A percentile compares a stretch with the other conserved stretches of the same genome.
Conservation (phyloP, 2,329 filamentous ascomycete species). For the Cadophora malorum region DNA sequence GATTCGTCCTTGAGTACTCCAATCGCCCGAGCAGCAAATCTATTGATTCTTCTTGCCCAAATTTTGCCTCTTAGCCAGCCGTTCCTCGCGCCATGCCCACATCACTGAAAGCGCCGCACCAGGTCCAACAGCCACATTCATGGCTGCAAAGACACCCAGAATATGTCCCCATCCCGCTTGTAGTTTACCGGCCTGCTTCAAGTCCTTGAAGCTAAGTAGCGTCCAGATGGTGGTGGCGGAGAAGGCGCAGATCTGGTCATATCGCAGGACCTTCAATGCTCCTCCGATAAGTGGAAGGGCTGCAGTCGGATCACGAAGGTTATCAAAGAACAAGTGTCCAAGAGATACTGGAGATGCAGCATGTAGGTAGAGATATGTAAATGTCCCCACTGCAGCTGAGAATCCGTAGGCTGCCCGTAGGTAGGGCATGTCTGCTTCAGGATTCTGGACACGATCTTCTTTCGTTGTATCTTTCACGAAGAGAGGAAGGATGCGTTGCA, state of each 20-base stretch:
- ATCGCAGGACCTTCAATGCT: constrained; percentile 32
- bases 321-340: constrained; percentile 38
- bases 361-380: constrained; percentile 33
- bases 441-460: constrained; percentile 33
- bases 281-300: constrained; percentile 22
- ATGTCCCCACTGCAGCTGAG: constrained; percentile 23
- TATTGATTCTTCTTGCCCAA: background rate
- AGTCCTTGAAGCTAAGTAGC: constrained; percentile 44
- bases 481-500: constrained; percentile 30
- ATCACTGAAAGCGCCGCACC: constrained; percentile 42
- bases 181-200: constrained; percentile 45
- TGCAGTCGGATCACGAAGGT: constrained; percentile 38
- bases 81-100: constrained; percentile 48
- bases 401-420: constrained; percentile 38
- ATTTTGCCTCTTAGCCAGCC: constrained; percentile 36
- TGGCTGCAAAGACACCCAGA: constrained; percentile 29
- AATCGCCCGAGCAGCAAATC: background rate
- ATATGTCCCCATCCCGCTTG: constrained; percentile 38
- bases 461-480: constrained; percentile 37
- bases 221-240: constrained; percentile 44
- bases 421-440: constrained; percentile 39
- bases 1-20: too few species aligned
- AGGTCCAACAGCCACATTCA: constrained; percentile 41
- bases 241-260: constrained; percentile 39
- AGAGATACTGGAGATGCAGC: constrained; percentile 33